phyloP scores from a whole-genome alignment of 768 basidiomycete species.

The Podaxis pistillaris region DNA sequence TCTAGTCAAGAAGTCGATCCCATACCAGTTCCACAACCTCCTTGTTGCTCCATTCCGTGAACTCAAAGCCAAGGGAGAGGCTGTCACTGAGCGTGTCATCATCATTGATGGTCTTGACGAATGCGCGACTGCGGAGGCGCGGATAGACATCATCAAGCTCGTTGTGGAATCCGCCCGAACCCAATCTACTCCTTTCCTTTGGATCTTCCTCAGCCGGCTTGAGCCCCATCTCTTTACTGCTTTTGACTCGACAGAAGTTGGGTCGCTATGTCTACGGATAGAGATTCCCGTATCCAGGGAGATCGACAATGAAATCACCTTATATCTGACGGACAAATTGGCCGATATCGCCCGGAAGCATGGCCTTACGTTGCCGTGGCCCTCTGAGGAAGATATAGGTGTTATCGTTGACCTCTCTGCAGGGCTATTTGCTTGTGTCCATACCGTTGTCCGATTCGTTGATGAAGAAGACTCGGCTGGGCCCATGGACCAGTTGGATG shows the following conservation, averaged over 20 bases:
- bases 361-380: conserved; percentile 8
- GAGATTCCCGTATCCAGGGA: conserved; percentile 12
- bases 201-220: neutral
- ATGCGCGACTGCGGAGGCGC: neutral
- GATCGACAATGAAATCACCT: conserved; percentile 6
- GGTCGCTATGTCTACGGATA: neutral
- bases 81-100: neutral
- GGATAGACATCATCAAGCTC: neutral
- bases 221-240: conserved; percentile 1
- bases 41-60: neutral
- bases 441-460: conserved; percentile 10
- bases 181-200: neutral
- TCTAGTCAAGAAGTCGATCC: neutral
- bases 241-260: neutral
- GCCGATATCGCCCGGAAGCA: neutral
- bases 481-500: neutral
- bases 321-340: conserved; percentile 10
- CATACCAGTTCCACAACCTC: neutral
- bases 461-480: neutral
- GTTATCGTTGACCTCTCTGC: conserved; percentile 7
- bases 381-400: neutral
- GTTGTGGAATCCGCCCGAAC: neutral
- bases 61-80: neutral
- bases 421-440: conserved; percentile 1
- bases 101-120: conserved; percentile 6